Conservation (phyloP, 495 filamentous ascomycete species). For the Penicillium dipodomyicola region DNA sequence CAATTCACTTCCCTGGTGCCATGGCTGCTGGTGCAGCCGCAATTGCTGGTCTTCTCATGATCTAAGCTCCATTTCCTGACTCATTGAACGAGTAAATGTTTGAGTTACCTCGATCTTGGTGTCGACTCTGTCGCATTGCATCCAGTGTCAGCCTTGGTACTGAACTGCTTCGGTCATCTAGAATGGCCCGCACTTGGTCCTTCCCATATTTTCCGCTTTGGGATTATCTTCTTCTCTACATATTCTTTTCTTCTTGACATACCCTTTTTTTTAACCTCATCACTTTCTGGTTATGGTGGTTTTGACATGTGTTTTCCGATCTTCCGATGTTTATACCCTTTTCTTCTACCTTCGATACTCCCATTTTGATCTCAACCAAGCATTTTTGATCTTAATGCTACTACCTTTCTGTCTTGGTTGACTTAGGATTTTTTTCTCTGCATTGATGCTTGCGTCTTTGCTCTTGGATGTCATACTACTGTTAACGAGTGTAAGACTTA, state of each 20-base stretch:
- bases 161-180: constrained; percentile 6
- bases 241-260: constrained; percentile 19
- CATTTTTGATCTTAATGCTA: constrained; percentile 10
- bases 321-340: constrained; percentile 35
- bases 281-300: constrained; percentile 18
- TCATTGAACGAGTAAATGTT: neutral
- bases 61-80: constrained; percentile 27
- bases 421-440: constrained; percentile 11
- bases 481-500: constrained; percentile 15
- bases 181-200: constrained; percentile 6
- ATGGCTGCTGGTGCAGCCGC: constrained; percentile 42
- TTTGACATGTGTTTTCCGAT: constrained; percentile 29
- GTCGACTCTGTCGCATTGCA: neutral
- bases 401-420: constrained; percentile 15
- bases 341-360: constrained; percentile 14
- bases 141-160: neutral
- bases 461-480: constrained; percentile 12
- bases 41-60: constrained; percentile 44
- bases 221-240: constrained; percentile 17
- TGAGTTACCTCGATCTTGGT: constrained; percentile 14
- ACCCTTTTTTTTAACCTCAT: constrained; percentile 8
- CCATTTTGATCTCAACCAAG: constrained; percentile 20
- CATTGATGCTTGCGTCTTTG: constrained; percentile 16
- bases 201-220: constrained; percentile 2
- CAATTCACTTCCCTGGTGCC: constrained; percentile 33